Evolutionary conservation across 441 rosid species (phyloP).

Genomic region (Syzygium syzygioides): DNA sequence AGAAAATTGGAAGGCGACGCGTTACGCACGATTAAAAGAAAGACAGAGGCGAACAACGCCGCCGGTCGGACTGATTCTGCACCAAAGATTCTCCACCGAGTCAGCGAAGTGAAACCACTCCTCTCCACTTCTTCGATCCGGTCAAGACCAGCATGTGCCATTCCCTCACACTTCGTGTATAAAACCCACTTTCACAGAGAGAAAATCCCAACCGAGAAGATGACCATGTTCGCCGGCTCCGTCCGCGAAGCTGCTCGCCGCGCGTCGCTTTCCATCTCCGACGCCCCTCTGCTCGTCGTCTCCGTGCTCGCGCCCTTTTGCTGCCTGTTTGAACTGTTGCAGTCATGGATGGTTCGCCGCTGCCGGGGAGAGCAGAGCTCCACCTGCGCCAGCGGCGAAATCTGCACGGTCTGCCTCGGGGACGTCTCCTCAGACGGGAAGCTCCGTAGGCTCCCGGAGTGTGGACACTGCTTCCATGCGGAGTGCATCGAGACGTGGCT

Average conservation of each 20-base stretch:
- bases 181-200: not conserved
- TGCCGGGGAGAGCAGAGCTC: not conserved
- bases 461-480: conserved; percentile 23
- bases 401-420: conserved; percentile 22
- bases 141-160: not conserved
- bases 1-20: too few relatives aligned
- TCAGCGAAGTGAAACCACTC: not conserved
- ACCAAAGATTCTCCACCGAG: not conserved
- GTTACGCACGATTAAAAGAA: too few relatives aligned
- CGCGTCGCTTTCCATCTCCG: not conserved
- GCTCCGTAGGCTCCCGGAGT: conserved; percentile 10
- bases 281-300: not conserved
- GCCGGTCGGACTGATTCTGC: not conserved
- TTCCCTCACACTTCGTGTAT: not conserved
- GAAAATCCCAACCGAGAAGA: not conserved
- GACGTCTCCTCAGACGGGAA: conserved; percentile 12
- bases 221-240: not conserved
- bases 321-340: not conserved
- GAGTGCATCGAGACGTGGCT: conserved; percentile 33
- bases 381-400: not conserved
- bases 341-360: not conserved
- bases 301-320: not conserved
- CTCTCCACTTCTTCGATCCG: not conserved
- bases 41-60: not conserved
- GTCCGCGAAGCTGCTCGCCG: not conserved